These are phyloP conservation scores for Trametes villosa DNA, from an alignment of 768 basidiomycete species.

Conservation along the genomic window DNA sequence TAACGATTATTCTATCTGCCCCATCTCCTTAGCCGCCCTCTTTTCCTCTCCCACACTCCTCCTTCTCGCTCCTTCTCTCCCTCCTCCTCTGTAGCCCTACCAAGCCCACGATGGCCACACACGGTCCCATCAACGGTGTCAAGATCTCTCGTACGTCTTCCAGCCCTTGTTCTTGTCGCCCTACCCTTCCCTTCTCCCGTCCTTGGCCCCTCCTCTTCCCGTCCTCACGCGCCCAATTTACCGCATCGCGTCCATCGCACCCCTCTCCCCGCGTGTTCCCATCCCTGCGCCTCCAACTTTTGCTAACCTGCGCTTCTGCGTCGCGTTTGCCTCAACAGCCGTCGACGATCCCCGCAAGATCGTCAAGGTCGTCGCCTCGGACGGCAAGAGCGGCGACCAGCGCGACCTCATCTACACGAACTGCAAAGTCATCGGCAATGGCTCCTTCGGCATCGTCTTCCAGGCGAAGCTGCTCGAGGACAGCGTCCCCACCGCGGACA, in stretches of 20 bases:
- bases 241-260: conserved; percentile 19
- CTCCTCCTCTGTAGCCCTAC: conserved; percentile 32
- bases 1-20: conserved; percentile 6
- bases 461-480: conserved; percentile 84
- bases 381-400: conserved; percentile 91
- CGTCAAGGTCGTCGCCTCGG: conserved; percentile 92
- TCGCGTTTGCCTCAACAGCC: conserved; percentile 43
- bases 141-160: conserved; percentile 77
- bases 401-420: conserved; percentile 92
- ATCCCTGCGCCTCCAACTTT: conserved; percentile 13
- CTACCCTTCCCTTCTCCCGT: conserved; percentile 23
- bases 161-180: neutral
- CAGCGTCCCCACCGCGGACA: conserved; percentile 66
- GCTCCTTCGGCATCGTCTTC: conserved; percentile 98
- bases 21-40: neutral
- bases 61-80: conserved; percentile 8
- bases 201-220: conserved; percentile 26
- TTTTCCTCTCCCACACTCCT: neutral
- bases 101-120: conserved; percentile 59
- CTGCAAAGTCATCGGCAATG: conserved; percentile 98
- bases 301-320: conserved; percentile 6
- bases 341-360: conserved; percentile 97
- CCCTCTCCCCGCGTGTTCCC: conserved; percentile 27
- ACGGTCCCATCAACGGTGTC: conserved; percentile 86
- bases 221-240: conserved; percentile 14